A percentile compares a stretch with the other conserved stretches of the same genome.
phyloP scores from a whole-genome alignment of 2,329 filamentous ascomycete genomes.

The Pochonia chlamydosporia region DNA sequence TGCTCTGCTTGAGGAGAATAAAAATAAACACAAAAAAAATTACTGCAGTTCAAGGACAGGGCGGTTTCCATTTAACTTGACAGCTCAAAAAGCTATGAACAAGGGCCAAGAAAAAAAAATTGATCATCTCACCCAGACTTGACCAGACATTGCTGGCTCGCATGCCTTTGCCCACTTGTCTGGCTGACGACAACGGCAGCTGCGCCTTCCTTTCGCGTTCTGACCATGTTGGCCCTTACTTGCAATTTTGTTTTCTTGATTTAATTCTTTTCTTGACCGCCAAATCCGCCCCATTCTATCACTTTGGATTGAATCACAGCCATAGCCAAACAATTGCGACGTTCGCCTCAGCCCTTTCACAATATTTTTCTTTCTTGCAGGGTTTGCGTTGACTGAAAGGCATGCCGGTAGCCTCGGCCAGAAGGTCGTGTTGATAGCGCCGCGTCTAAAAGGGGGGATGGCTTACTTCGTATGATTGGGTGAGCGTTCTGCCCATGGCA shows the following conservation, averaged over 20 bases:
- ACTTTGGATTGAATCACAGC: no score
- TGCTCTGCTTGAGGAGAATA: no score
- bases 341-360: no score
- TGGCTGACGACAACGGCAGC: neutral
- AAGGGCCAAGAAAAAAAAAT: neutral
- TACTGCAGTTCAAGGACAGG: no score
- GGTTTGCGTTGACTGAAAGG: no score
- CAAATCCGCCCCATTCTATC: neutral
- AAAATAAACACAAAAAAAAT: no score
- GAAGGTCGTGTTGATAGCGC: conserved; percentile 20
- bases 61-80: no score
- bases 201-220: neutral
- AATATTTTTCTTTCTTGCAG: neutral
- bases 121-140: no score
- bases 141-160: neutral
- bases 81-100: no score
- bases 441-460: conserved; percentile 6
- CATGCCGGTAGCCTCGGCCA: conserved; percentile 18
- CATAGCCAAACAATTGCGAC: no score
- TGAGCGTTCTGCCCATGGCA: conserved; percentile 17
- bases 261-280: no score
- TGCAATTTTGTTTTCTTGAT: neutral
- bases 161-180: neutral
- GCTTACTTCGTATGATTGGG: conserved; percentile 20
- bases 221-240: neutral